A percentile compares a stretch with the other conserved stretches of the same genome.
Evolutionary conservation across 1,284 basidiomycete species (phyloP).

Genomic region (Xanthoconium separans): DNA sequence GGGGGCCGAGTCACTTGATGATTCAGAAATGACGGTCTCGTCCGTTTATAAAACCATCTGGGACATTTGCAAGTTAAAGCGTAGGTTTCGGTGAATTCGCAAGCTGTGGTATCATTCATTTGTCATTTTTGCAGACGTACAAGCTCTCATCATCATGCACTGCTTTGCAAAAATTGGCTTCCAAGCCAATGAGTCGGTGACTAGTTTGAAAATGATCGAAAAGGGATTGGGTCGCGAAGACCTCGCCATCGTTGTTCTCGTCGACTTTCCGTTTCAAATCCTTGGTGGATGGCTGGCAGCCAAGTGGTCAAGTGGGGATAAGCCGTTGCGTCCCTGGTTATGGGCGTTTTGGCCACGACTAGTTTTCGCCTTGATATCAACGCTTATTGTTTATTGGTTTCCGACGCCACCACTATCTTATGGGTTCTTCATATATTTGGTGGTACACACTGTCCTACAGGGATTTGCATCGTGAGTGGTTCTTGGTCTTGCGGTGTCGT

Average conservation of each 20-base stretch:
- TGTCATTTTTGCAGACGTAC: constrained; percentile 66
- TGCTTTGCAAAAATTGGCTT: constrained; percentile 95
- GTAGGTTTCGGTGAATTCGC: constrained; percentile 43
- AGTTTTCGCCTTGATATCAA: constrained; percentile 70
- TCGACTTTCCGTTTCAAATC: constrained; percentile 99
- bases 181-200: constrained; percentile 92
- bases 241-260: constrained; percentile 89
- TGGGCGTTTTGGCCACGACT: constrained; percentile 90
- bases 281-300: constrained; percentile 96
- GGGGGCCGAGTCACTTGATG: constrained; percentile 71
- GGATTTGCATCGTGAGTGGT: constrained; percentile 79
- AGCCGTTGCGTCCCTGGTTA: constrained; percentile 84
- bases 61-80: constrained; percentile 88
- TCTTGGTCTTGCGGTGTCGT: neutral
- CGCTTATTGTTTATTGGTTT: constrained; percentile 83
- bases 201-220: constrained; percentile 93
- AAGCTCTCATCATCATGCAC: constrained; percentile 85
- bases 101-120: neutral
- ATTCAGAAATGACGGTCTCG: constrained; percentile 88
- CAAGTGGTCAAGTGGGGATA: constrained; percentile 81
- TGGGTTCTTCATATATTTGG: constrained; percentile 81
- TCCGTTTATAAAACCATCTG: constrained; percentile 95
- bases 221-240: constrained; percentile 97
- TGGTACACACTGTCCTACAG: constrained; percentile 79
- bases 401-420: constrained; percentile 73